Evolutionary conservation across 2,329 filamentous ascomycete genomes (phyloP).

Genomic region (Lithohypha guttulata): DNA sequence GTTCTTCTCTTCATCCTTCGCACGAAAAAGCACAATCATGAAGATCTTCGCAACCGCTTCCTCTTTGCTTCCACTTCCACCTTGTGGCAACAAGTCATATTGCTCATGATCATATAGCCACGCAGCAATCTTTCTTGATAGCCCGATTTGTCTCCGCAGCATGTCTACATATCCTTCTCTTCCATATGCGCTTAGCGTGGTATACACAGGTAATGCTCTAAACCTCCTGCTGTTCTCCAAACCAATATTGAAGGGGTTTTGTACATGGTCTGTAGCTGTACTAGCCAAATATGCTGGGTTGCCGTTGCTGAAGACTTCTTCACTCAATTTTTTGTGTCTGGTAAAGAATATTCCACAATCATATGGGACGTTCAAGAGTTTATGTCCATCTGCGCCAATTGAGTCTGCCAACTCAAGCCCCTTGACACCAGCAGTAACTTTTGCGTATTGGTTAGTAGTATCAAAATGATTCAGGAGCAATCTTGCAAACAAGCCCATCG

Average conservation of each 20-base stretch:
- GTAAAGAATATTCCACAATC: constrained; percentile 87
- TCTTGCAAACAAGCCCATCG: constrained; percentile 75
- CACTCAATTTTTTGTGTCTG: constrained; percentile 46
- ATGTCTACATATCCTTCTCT: constrained; percentile 56
- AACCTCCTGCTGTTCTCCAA: constrained; percentile 88
- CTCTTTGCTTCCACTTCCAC: constrained; percentile 26
- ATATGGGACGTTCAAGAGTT: constrained; percentile 89
- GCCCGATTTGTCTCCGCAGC: constrained; percentile 58
- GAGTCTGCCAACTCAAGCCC: constrained; percentile 77
- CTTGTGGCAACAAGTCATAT: constrained; percentile 56
- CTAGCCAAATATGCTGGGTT: constrained; percentile 60
- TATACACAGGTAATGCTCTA: constrained; percentile 80
- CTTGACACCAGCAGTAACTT: constrained; percentile 40
- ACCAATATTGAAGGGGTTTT: constrained; percentile 77
- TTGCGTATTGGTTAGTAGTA: constrained; percentile 47
- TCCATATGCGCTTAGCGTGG: constrained; percentile 66
- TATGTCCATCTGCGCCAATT: constrained; percentile 78
- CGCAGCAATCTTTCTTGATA: constrained; percentile 57
- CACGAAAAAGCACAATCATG: constrained; percentile 68
- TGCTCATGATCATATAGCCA: constrained; percentile 50
- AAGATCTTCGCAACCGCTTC: constrained; percentile 45
- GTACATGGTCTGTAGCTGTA: constrained; percentile 41
- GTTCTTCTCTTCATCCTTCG: constrained; percentile 56
- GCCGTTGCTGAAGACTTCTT: constrained; percentile 65
- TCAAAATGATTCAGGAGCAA: constrained; percentile 44